Conservation (phyloP, 305 asterid genomes). For the Withania somnifera region DNA sequence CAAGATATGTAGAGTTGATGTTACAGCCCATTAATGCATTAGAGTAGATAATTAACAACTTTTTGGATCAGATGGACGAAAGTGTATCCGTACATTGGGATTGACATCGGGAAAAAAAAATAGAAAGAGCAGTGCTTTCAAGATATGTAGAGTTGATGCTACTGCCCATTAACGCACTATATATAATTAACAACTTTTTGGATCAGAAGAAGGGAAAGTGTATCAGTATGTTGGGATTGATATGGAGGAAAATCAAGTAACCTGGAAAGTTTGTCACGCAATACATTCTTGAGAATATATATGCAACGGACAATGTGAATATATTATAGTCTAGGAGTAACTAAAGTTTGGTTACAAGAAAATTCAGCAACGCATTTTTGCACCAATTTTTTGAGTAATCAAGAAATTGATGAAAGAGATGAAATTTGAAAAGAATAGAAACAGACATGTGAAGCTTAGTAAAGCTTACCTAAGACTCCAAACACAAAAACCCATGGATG, state of each 20-base stretch:
- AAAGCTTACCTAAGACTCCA: slow-evolving; percentile 22
- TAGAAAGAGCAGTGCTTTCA: not conserved
- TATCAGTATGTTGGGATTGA: not conserved
- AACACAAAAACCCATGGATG: slow-evolving; percentile 18
- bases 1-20: too few relatives aligned
- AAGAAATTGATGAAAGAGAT: not conserved
- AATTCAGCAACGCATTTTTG: not conserved
- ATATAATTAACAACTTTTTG: not conserved
- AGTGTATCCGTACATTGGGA: too few relatives aligned
- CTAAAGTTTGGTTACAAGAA: not conserved
- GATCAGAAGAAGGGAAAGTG: not conserved
- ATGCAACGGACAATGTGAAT: not conserved
- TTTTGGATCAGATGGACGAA: too few relatives aligned
- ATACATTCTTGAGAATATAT: not conserved
- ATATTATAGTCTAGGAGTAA: not conserved
- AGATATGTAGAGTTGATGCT: not conserved
- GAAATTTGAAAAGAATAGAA: not conserved
- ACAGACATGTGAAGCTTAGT: not conserved
- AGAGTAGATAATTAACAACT: too few relatives aligned
- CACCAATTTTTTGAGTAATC: not conserved
- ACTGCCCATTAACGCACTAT: not conserved
- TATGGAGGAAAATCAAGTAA: not conserved
- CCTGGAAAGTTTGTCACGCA: not conserved
- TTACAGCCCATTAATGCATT: too few relatives aligned
- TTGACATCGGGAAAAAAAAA: too few relatives aligned